Conservation (phyloP, 495 filamentous ascomycete genomes). For the Beverwykella pulmonaria region DNA sequence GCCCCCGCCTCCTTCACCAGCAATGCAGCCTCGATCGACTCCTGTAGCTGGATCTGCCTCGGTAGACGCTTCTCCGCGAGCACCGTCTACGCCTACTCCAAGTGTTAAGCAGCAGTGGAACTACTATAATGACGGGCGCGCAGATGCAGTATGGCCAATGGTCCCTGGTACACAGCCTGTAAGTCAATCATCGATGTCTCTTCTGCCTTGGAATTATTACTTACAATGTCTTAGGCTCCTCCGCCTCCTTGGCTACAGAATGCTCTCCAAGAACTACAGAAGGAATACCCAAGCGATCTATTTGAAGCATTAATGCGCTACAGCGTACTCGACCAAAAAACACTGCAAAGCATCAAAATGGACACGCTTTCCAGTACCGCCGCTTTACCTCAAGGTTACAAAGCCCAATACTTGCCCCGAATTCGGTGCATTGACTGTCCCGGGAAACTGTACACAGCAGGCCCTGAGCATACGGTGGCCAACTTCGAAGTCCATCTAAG, state of each 20-base stretch:
- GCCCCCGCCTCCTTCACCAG: slow-evolving; percentile 58
- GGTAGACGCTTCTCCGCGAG: slow-evolving; percentile 31
- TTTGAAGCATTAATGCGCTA: slow-evolving; percentile 91
- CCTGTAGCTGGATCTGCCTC: slow-evolving; percentile 34
- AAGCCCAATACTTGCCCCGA: slow-evolving; percentile 77
- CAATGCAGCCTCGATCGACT: slow-evolving; percentile 28
- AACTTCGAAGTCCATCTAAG: slow-evolving; percentile 91
- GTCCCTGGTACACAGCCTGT: slow-evolving; percentile 19
- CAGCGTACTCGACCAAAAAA: slow-evolving; percentile 69
- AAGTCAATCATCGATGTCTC: slow-evolving; percentile 6
- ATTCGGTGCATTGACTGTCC: slow-evolving; percentile 91
- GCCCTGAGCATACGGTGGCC: slow-evolving; percentile 78
- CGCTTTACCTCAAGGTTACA: slow-evolving; percentile 57
- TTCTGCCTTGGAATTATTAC: slow-evolving; percentile 9
- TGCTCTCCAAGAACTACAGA: slow-evolving; percentile 65
- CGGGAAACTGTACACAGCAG: slow-evolving; percentile 87
- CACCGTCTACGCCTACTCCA: slow-evolving; percentile 12
- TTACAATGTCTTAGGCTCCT: slow-evolving; percentile 58
- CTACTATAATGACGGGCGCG: slow-evolving; percentile 38
- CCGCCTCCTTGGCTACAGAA: slow-evolving; percentile 77
- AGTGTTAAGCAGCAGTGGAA: slow-evolving; percentile 28
- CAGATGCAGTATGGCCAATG: slow-evolving; percentile 36
- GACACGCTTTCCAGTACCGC: slow-evolving; percentile 54
- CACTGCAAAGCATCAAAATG: slow-evolving; percentile 55
- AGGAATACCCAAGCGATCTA: slow-evolving; percentile 69